phyloP scores from a whole-genome alignment of 768 basidiomycete species.

The Leucocoprinus birnbaumii region DNA sequence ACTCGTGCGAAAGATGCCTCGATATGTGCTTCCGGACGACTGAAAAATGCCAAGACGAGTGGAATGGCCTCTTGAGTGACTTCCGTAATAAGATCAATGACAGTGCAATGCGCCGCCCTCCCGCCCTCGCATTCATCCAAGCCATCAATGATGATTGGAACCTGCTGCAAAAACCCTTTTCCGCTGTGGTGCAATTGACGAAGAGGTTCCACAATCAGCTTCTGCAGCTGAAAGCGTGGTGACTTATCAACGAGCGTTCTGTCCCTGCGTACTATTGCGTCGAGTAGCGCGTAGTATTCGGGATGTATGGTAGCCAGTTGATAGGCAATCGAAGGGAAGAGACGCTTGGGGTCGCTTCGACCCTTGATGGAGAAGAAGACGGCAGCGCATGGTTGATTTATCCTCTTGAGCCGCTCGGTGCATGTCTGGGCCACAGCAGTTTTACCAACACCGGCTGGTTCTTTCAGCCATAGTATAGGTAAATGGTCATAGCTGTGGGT shows the following conservation, averaged over 20 bases:
- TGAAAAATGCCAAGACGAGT: slow-evolving; percentile 6
- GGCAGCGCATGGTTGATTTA: background rate
- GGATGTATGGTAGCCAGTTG: slow-evolving; percentile 2
- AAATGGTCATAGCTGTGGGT: background rate
- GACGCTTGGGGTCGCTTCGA: background rate
- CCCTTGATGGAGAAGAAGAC: slow-evolving; percentile 5
- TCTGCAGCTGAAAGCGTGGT: background rate
- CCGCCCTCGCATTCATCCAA: slow-evolving; percentile 2
- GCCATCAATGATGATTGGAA: background rate
- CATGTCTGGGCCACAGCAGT: slow-evolving; percentile 7
- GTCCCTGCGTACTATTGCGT: background rate
- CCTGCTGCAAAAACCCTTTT: background rate
- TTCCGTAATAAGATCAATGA: slow-evolving; percentile 1
- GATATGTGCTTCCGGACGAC: slow-evolving; percentile 2
- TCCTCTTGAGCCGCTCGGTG: background rate
- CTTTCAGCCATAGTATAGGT: slow-evolving; percentile 1
- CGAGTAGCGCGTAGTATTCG: background rate
- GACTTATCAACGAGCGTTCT: background rate
- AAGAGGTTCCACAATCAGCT: background rate
- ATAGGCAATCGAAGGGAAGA: slow-evolving; percentile 5
- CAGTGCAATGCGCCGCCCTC: background rate
- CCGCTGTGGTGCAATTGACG: background rate
- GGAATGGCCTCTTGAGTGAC: background rate
- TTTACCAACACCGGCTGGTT: background rate
- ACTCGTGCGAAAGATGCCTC: background rate